A percentile compares a stretch with the other conserved stretches of the same genome.
phyloP scores from a whole-genome alignment of 257 asterid genomes.

The Sherardia arvensis region DNA sequence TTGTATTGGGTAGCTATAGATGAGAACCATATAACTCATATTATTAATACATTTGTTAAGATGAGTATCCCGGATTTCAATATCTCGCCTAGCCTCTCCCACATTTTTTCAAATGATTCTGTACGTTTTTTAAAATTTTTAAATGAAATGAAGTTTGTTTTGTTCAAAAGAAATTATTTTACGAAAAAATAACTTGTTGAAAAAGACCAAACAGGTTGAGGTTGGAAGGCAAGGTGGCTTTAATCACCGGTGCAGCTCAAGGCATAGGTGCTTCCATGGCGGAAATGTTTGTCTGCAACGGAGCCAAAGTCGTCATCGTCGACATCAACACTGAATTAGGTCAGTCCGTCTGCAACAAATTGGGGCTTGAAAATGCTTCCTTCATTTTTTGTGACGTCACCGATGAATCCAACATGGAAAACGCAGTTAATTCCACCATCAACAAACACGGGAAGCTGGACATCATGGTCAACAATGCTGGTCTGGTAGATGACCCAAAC shows the following conservation, averaged over 20 bases:
- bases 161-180: no score
- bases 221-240: constrained; percentile 43
- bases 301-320: constrained; percentile 44
- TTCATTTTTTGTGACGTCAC: constrained; percentile 3
- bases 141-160: no score
- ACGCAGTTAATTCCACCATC: not conserved
- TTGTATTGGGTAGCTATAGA: no score
- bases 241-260: constrained; percentile 47
- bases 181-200: no score
- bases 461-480: constrained; percentile 32
- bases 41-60: no score
- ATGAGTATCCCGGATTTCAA: no score
- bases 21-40: no score
- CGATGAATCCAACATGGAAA: not conserved
- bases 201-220: constrained; percentile 7
- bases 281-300: constrained; percentile 20
- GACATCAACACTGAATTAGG: constrained; percentile 29
- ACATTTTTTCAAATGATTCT: no score
- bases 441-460: constrained; percentile 26
- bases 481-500: constrained; percentile 4
- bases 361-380: constrained; percentile 7
- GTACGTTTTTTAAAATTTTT: no score
- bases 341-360: constrained; percentile 13
- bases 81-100: no score
- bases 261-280: constrained; percentile 51